Base-by-base conservation (phyloP, 768 basidiomycete genomes). In the Hygrocybe coccinea region DNA sequence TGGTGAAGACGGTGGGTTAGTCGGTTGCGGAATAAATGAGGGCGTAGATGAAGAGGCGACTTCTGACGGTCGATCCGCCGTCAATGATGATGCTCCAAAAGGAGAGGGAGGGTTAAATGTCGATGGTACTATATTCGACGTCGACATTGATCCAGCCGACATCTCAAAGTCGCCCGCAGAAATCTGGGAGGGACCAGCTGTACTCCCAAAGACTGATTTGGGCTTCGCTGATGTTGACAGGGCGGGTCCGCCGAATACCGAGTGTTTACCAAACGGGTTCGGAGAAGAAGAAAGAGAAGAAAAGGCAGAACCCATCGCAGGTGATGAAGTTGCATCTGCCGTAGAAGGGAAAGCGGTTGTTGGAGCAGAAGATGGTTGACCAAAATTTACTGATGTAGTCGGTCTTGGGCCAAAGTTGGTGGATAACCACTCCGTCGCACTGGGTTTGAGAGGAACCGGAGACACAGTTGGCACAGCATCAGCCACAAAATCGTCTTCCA, bases 211-310 rank as follows among this genome's bases (percentile, higher is more conserved):
- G 5, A 65, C 65, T 2, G 66, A 67, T 7, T 50, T 61, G 8
- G 65, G 58, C 6, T 57, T 15, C 17, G 14, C 21, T 47, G 66
- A 57, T 3, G 64, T 51, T 12, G 52, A 43, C 29, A 62, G 65
- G 11, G 62, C n/a, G 43, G 64, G 60, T 5, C 57, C 58, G 17
- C 71, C 73, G 55, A 78, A 78, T 11, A 73, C 67, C 14, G 74
- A 71, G 2, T 65, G 53, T 15, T 60, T 64, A 21, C 65, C 68
- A 52, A 78, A 78, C 9, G 68, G 66, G 60, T 73, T 76, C 14
- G 71, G 74, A 3, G 72, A 65, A 5, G 76, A 65, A 2, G 71
- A 65, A 11, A 79, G 62, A 37, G 60, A 63, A 3, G 74, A 70
- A 56, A 79, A 79, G 2, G 77, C 77, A 44, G 72, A 71, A 12